phyloP scores from a whole-genome alignment of 2,329 filamentous ascomycete species.

The Neophaeococcomyces aloes region DNA sequence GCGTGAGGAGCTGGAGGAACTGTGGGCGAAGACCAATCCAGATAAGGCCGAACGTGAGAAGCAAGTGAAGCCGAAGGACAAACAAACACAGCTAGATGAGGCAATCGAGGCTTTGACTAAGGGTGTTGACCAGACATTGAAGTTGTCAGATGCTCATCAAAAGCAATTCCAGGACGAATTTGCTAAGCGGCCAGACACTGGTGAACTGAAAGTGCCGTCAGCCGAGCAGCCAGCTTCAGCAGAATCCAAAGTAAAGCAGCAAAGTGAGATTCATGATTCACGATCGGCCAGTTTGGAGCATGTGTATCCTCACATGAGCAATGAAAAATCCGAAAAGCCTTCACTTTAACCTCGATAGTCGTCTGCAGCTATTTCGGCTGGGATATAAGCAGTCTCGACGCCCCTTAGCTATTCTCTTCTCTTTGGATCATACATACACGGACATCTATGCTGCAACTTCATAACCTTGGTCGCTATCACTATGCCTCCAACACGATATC shows the following conservation, averaged over 20 bases:
- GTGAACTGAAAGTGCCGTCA: slow-evolving; percentile 3
- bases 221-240: too few relatives aligned
- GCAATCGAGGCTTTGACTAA: slow-evolving; percentile 49
- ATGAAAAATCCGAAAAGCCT: slow-evolving; percentile 14
- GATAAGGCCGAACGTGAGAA: slow-evolving; percentile 44
- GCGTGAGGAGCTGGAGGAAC: slow-evolving; percentile 65
- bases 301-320: slow-evolving; percentile 19
- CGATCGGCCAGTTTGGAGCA: slow-evolving; percentile 10
- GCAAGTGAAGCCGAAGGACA: slow-evolving; percentile 31
- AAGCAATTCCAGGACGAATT: slow-evolving; percentile 26
- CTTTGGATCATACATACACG: too few relatives aligned
- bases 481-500: slow-evolving; percentile 2
- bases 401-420: too few relatives aligned
- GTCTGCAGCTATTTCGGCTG: neutral
- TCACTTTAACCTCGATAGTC: slow-evolving; percentile 14
- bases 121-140: slow-evolving; percentile 47
- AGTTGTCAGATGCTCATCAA: slow-evolving; percentile 35
- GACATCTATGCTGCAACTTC: too few relatives aligned
- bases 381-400: too few relatives aligned
- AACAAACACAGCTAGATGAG: slow-evolving; percentile 47
- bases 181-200: slow-evolving; percentile 2
- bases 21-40: slow-evolving; percentile 62
- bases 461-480: neutral
- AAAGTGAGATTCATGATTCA: neutral
- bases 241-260: neutral